Percentiles rank a stretch among this genome's conserved stretches.
Conservation (phyloP, 2,329 filamentous ascomycete genomes). For the Lecanicillium sp. region DNA sequence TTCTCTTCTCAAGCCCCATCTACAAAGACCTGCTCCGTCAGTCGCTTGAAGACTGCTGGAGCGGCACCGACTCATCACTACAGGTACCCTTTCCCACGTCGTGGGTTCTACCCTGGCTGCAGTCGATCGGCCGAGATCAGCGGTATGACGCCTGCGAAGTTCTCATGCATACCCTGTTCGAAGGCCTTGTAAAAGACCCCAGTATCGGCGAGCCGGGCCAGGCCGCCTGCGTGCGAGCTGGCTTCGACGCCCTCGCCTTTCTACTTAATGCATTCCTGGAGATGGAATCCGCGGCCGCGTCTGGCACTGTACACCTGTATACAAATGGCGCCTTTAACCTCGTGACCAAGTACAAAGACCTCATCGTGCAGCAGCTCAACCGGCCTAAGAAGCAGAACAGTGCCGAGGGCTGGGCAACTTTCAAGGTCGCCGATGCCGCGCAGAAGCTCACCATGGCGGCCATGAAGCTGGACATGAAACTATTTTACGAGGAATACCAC, state of each 20-base stretch:
- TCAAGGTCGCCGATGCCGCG: conserved; percentile 39
- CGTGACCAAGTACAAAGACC: conserved; percentile 54
- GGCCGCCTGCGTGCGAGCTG: conserved; percentile 57
- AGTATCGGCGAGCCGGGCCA: conserved; percentile 51
- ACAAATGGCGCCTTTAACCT: conserved; percentile 61
- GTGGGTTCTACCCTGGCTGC: conserved; percentile 74
- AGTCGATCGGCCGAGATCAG: conserved; percentile 69
- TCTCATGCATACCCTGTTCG: conserved; percentile 69
- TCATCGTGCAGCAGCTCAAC: conserved; percentile 43
- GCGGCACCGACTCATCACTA: conserved; percentile 37
- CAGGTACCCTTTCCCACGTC: conserved; percentile 60
- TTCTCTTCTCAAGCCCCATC: conserved; percentile 68
- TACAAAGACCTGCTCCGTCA: conserved; percentile 57
- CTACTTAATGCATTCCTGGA: conserved; percentile 53
- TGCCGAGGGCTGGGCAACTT: conserved; percentile 33
- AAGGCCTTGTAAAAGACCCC: conserved; percentile 51
- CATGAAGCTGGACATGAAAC: conserved; percentile 38
- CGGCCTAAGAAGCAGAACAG: conserved; percentile 19
- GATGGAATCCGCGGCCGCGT: conserved; percentile 36
- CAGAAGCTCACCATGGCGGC: conserved; percentile 47
- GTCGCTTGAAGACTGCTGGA: conserved; percentile 45
- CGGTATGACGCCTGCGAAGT: conserved; percentile 74
- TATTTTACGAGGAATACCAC: conserved; percentile 40
- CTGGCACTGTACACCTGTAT: conserved; percentile 52
- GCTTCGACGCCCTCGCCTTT: conserved; percentile 53